Percentiles rank a stretch among this genome's conserved stretches.
Conservation (phyloP, 352 stramenopile genomes). For the Pythium folliculosum region DNA sequence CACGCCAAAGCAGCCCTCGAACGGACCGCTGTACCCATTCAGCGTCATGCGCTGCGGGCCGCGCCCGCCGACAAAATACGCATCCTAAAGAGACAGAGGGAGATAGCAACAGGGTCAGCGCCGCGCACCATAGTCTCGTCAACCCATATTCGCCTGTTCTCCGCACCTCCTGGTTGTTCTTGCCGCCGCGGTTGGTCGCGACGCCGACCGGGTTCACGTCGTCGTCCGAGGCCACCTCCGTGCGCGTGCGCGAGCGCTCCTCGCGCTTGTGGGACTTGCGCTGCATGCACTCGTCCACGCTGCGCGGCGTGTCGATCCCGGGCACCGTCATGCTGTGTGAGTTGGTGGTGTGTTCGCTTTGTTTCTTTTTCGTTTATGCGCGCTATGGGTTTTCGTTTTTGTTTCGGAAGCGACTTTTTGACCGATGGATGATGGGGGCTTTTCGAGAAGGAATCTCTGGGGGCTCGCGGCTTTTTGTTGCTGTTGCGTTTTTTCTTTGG, state of each 20-base stretch:
- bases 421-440: conserved; percentile 7
- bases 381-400: not conserved
- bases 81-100: too few relatives aligned
- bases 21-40: conserved; percentile 68
- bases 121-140: not conserved
- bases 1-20: conserved; percentile 75
- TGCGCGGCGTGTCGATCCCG: conserved; percentile 11
- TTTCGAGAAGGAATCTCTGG: conserved; percentile 7
- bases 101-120: too few relatives aligned
- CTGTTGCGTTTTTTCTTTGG: conserved; percentile 12
- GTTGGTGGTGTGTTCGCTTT: not conserved
- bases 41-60: conserved; percentile 62
- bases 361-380: conserved; percentile 13
- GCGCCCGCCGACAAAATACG: conserved; percentile 80
- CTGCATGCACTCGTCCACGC: conserved; percentile 11
- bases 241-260: conserved; percentile 25
- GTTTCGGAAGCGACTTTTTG: conserved; percentile 1
- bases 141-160: not conserved
- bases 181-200: conserved; percentile 69
- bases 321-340: conserved; percentile 9
- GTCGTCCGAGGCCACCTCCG: conserved; percentile 50
- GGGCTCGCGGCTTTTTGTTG: conserved; percentile 6
- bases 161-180: conserved; percentile 70
- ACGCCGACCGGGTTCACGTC: conserved; percentile 63
- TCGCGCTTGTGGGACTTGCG: conserved; percentile 14